Conservation (phyloP, 2,329 filamentous ascomycete species). For the Chaetoscypha palmicola region DNA sequence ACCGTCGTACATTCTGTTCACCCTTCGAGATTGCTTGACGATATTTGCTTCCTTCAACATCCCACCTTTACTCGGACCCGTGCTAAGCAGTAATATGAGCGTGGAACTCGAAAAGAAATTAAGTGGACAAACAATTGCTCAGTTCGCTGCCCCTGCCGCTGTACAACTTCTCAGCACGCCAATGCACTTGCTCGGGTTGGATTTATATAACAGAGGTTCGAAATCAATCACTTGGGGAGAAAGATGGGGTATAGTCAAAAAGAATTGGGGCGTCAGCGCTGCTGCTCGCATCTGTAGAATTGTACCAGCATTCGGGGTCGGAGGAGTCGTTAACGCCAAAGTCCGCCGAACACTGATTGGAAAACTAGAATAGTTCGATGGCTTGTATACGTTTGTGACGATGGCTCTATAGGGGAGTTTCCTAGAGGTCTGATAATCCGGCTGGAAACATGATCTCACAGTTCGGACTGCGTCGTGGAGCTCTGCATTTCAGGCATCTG, state of each 20-base stretch:
- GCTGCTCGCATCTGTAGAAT: constrained; percentile 76
- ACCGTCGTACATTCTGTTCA: constrained; percentile 71
- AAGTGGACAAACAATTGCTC: constrained; percentile 57
- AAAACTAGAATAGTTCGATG: constrained; percentile 38
- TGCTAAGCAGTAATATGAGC: constrained; percentile 48
- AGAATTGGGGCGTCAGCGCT: constrained; percentile 70
- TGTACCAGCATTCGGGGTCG: constrained; percentile 81
- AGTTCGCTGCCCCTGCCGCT: constrained; percentile 72
- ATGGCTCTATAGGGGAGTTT: background rate
- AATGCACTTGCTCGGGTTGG: constrained; percentile 75
- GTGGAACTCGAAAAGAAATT: constrained; percentile 44
- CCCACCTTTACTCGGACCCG: constrained; percentile 68
- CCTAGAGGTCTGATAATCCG: background rate
- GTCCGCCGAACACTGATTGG: constrained; percentile 62
- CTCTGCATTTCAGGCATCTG: no score
- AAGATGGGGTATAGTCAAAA: constrained; percentile 59
- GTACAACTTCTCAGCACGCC: constrained; percentile 78
- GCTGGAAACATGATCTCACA: background rate
- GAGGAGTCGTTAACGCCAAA: constrained; percentile 76
- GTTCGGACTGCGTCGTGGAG: no score
- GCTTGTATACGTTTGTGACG: no score
- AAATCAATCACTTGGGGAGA: constrained; percentile 43
- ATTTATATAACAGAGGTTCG: constrained; percentile 69
- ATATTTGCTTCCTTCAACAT: constrained; percentile 92
- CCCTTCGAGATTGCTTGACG: constrained; percentile 75